phyloP scores from a whole-genome alignment of 225 moss, liverwort and hornwort species.

The Asterella californica region DNA sequence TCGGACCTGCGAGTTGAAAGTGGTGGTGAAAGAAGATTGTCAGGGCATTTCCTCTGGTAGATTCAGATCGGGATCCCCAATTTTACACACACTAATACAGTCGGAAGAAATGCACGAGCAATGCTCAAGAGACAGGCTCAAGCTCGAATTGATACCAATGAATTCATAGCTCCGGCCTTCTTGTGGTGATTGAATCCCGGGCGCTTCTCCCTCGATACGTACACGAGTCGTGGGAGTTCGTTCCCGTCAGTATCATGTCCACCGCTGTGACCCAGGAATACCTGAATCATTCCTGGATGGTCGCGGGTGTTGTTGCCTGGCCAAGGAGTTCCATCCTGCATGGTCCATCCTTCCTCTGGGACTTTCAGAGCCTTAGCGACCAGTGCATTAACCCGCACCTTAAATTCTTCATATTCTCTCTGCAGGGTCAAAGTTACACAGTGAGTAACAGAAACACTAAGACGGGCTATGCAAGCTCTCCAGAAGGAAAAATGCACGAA shows the following conservation, averaged over 20 bases:
- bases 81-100: not conserved
- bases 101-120: not conserved
- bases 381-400: slow-evolving; percentile 84
- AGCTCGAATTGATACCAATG: slow-evolving; percentile 47
- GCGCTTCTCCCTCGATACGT: slow-evolving; percentile 86
- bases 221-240: slow-evolving; percentile 87
- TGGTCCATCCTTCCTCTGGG: slow-evolving; percentile 96
- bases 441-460: not conserved
- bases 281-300: slow-evolving; percentile 98
- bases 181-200: slow-evolving; percentile 97
- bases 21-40: not conserved
- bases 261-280: slow-evolving; percentile 89
- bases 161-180: slow-evolving; percentile 96
- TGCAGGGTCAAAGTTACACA: slow-evolving; percentile 17
- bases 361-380: slow-evolving; percentile 87
- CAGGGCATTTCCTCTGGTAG: too few relatives aligned
- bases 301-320: slow-evolving; percentile 88
- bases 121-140: not conserved
- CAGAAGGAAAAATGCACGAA: not conserved
- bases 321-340: slow-evolving; percentile 99
- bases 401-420: slow-evolving; percentile 96
- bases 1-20: slow-evolving; percentile 36
- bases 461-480: too few relatives aligned
- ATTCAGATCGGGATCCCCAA: not conserved
- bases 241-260: slow-evolving; percentile 91